These are phyloP conservation scores for Fusarium pseudograminearum DNA, from an alignment of 2,329 filamentous ascomycete species.

Conservation along the genomic window DNA sequence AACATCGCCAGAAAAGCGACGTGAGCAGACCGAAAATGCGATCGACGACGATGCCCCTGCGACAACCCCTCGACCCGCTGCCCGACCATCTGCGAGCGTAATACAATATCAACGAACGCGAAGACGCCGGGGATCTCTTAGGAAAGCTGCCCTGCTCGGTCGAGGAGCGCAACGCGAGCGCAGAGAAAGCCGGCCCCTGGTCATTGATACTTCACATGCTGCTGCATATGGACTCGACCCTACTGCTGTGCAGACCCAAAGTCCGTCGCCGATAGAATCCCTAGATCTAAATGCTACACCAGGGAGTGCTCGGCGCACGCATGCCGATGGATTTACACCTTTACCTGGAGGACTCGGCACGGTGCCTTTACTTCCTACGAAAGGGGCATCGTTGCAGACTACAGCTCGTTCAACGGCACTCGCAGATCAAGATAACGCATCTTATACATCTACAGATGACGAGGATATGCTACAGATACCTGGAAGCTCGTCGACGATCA, in stretches of 20 bases:
- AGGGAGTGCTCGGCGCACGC: slow-evolving; percentile 60
- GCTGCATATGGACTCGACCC: slow-evolving; percentile 39
- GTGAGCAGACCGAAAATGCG: slow-evolving; percentile 53
- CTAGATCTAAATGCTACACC: slow-evolving; percentile 61
- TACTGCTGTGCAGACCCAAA: slow-evolving; percentile 38
- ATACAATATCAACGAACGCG: slow-evolving; percentile 65
- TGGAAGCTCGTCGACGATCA: slow-evolving; percentile 58
- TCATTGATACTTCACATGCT: slow-evolving; percentile 56
- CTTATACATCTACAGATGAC: slow-evolving; percentile 78
- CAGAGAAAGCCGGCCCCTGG: slow-evolving; percentile 63
- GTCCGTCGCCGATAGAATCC: slow-evolving; percentile 47
- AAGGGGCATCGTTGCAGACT: slow-evolving; percentile 29
- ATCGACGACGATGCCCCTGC: slow-evolving; percentile 53
- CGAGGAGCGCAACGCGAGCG: slow-evolving; percentile 74
- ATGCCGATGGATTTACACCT: slow-evolving; percentile 60
- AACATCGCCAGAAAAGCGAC: slow-evolving; percentile 50
- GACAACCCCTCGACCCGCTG: slow-evolving; percentile 51
- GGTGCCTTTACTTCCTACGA: slow-evolving; percentile 30
- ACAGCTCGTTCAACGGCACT: slow-evolving; percentile 18
- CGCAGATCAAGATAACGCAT: slow-evolving; percentile 38
- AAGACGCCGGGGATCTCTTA: slow-evolving; percentile 83
- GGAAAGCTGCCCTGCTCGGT: slow-evolving; percentile 87
- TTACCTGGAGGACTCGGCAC: slow-evolving; percentile 45
- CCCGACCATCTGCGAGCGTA: slow-evolving; percentile 48
- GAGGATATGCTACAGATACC: slow-evolving; percentile 80